A percentile compares a stretch with the other conserved stretches of the same genome.
Conservation (phyloP, 257 asterid species). For the Salvia hispanica region DNA sequence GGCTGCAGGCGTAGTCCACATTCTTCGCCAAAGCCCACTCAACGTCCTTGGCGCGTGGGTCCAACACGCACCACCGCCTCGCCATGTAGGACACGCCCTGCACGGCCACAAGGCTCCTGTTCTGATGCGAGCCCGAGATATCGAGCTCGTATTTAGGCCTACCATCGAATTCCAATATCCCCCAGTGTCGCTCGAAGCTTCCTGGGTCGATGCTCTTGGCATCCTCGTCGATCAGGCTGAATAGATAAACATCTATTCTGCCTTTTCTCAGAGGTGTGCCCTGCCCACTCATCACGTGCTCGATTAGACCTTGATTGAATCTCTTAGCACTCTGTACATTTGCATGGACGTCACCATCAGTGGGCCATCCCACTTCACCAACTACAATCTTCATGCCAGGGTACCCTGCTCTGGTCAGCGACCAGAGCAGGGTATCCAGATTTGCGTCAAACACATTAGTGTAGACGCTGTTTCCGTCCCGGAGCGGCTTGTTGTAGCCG, state of each 20-base stretch:
- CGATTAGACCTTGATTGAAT: conserved; percentile 77
- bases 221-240: conserved; percentile 86
- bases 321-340: conserved; percentile 54
- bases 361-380: conserved; percentile 98
- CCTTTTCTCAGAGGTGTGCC: conserved; percentile 87
- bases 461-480: conserved; percentile 60
- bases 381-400: conserved; percentile 70
- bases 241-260: conserved; percentile 56
- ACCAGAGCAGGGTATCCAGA: conserved; percentile 74
- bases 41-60: conserved; percentile 46
- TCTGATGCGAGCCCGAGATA: conserved; percentile 44
- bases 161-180: conserved; percentile 81
- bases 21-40: conserved; percentile 51
- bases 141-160: conserved; percentile 81
- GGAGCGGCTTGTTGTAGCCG: conserved; percentile 58
- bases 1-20: conserved; percentile 77
- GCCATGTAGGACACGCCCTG: conserved; percentile 72
- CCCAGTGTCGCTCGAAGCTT: conserved; percentile 94
- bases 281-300: conserved; percentile 60
- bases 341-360: conserved; percentile 76
- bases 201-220: conserved; percentile 88
- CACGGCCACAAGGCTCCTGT: conserved; percentile 55
- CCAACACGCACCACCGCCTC: conserved; percentile 74
- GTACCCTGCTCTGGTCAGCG: conserved; percentile 74
- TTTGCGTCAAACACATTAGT: conserved; percentile 94